Conservation (phyloP, 371 early-diverging fungal species). For the Mortierella sp. region DNA sequence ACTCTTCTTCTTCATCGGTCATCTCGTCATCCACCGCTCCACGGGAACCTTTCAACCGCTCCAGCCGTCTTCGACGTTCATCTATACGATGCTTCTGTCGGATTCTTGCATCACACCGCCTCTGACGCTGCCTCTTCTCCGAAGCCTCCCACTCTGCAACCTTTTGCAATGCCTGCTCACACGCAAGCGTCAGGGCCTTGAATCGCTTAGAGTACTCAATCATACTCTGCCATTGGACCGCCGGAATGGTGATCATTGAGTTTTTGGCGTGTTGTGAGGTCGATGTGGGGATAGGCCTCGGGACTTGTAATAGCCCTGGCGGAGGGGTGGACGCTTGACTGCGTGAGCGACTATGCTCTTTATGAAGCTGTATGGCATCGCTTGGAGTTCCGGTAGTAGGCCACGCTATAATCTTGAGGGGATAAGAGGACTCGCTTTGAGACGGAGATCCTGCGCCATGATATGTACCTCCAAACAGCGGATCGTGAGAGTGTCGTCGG, state of each 20-base stretch:
- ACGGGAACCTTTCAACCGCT: neutral
- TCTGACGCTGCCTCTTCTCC: slow-evolving; percentile 14
- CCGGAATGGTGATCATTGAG: slow-evolving; percentile 15
- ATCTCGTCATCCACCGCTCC: slow-evolving; percentile 6
- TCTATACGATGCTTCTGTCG: slow-evolving; percentile 18
- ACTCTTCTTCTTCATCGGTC: slow-evolving; percentile 28
- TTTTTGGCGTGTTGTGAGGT: slow-evolving; percentile 6
- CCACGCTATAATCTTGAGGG: slow-evolving; percentile 29
- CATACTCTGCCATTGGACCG: slow-evolving; percentile 27
- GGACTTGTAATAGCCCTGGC: neutral
- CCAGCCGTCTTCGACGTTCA: slow-evolving; percentile 12
- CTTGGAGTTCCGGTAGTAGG: neutral
- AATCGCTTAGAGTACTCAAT: slow-evolving; percentile 30
- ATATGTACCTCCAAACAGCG: neutral
- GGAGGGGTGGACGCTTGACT: neutral
- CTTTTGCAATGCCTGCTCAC: slow-evolving; percentile 21
- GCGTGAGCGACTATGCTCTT: neutral
- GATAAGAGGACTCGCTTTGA: neutral
- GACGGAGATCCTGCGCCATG: neutral
- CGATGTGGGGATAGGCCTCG: neutral
- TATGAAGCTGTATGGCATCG: neutral
- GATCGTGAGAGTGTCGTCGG: slow-evolving; percentile 4
- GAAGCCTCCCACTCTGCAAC: slow-evolving; percentile 27
- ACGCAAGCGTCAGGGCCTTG: slow-evolving; percentile 16
- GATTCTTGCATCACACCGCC: neutral